phyloP scores from a whole-genome alignment of 108 stramenopile species.

The Cylindrotheca closterium region DNA sequence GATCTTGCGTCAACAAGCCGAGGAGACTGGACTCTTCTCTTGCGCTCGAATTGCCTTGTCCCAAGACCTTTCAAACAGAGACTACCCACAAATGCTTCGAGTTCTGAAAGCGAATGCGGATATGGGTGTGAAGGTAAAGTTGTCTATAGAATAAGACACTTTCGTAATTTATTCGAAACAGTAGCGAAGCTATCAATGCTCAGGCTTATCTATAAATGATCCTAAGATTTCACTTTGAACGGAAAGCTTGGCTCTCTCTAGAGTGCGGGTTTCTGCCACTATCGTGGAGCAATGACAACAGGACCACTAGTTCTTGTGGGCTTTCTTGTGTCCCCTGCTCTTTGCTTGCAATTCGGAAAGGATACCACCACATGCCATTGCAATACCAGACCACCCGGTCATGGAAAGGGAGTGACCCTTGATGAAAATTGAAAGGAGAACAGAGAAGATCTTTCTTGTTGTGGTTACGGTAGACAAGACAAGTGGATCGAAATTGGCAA shows the following conservation, averaged over 20 bases:
- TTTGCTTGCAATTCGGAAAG: conserved; percentile 83
- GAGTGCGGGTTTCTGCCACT: too few species aligned
- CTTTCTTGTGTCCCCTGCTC: conserved; percentile 9
- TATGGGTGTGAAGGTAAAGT: too few species aligned
- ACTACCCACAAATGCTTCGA: too few species aligned
- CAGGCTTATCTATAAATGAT: too few species aligned
- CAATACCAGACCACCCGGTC: conserved; percentile 89
- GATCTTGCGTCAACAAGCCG: conserved; percentile 38
- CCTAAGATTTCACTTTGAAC: too few species aligned
- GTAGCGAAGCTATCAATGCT: too few species aligned
- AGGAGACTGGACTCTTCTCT: conserved; percentile 38
- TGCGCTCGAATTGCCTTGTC: conserved; percentile 10
- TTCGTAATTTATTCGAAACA: too few species aligned
- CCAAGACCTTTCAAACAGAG: not conserved
- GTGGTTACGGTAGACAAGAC: conserved; percentile 97
- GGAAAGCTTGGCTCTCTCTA: too few species aligned
- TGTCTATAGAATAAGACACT: too few species aligned
- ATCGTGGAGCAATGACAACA: too few species aligned
- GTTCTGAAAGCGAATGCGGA: too few species aligned
- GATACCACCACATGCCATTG: conserved; percentile 83
- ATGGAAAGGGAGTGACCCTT: conserved; percentile 86
- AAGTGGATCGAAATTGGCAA: conserved; percentile 96
- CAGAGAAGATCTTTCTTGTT: conserved; percentile 97
- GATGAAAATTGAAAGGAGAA: conserved; percentile 89
- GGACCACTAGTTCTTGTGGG: not conserved